These are phyloP conservation scores for Diaporthe caulivora DNA, from an alignment of 2,329 filamentous ascomycete species.

Conservation along the genomic window DNA sequence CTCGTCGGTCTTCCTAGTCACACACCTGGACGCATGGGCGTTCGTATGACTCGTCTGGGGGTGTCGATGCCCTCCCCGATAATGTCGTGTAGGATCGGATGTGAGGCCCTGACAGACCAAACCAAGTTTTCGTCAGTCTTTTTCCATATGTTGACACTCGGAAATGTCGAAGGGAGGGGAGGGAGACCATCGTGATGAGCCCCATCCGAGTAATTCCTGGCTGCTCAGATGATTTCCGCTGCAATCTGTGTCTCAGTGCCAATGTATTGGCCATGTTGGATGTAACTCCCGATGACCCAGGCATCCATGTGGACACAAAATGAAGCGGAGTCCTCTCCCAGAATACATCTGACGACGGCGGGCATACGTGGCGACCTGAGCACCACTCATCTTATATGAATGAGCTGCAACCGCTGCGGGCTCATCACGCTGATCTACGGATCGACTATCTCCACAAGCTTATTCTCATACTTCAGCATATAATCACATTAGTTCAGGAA, in stretches of 20 bases:
- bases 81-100: conserved; percentile 6
- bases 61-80: not conserved
- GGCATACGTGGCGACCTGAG: not conserved
- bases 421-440: not conserved
- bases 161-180: too few relatives aligned
- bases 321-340: not conserved
- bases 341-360: not conserved
- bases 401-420: not conserved
- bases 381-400: not conserved
- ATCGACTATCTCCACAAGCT: not conserved
- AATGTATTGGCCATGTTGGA: not conserved
- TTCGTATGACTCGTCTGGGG: not conserved
- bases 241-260: not conserved
- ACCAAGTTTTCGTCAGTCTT: not conserved
- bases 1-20: not conserved
- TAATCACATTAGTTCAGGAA: not conserved
- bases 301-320: not conserved
- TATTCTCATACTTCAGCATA: not conserved
- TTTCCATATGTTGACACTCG: not conserved
- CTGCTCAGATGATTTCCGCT: not conserved
- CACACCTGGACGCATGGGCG: not conserved
- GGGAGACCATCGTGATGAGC: not conserved
- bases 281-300: not conserved
- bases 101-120: not conserved
- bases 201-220: not conserved